Conservation (phyloP, 2,329 filamentous ascomycete genomes). For the Zymoseptoria pseudotritici region DNA sequence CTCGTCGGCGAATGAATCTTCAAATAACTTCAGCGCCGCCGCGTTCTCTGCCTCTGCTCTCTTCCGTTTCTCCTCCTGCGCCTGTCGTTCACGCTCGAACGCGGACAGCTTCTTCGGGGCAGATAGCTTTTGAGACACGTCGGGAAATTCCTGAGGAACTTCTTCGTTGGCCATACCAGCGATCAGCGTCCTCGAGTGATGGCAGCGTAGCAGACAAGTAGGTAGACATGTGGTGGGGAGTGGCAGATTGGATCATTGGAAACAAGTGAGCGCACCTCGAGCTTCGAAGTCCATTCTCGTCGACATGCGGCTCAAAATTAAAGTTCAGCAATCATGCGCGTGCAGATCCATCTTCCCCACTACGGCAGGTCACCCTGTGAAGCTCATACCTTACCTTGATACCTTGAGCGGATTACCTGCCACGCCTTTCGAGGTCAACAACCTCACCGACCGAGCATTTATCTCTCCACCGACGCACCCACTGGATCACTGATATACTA, state of each 20-base stretch:
- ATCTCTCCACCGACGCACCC: neutral
- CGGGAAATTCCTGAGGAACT: conserved; percentile 50
- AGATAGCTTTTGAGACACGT: conserved; percentile 64
- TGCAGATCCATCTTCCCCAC: neutral
- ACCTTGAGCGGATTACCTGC: neutral
- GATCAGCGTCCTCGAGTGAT: neutral
- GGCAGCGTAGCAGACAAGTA: neutral
- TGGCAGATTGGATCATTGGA: neutral
- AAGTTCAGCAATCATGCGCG: neutral
- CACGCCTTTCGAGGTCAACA: neutral
- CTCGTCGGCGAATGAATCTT: conserved; percentile 59
- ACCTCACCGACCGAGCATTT: neutral
- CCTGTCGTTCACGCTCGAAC: conserved; percentile 82
- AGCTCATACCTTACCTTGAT: too few species aligned
- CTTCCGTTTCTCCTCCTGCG: conserved; percentile 79
- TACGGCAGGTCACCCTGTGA: too few species aligned
- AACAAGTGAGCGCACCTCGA: neutral
- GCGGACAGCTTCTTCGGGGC: conserved; percentile 76
- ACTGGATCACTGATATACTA: neutral
- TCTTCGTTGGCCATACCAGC: conserved; percentile 18
- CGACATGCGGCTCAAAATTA: neutral
- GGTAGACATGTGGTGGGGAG: neutral
- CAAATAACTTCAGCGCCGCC: conserved; percentile 78
- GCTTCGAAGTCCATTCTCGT: neutral
- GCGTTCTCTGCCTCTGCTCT: conserved; percentile 82